These are phyloP conservation scores for Corylus americana DNA, from an alignment of 306 rosid genomes.

Conservation along the genomic window DNA sequence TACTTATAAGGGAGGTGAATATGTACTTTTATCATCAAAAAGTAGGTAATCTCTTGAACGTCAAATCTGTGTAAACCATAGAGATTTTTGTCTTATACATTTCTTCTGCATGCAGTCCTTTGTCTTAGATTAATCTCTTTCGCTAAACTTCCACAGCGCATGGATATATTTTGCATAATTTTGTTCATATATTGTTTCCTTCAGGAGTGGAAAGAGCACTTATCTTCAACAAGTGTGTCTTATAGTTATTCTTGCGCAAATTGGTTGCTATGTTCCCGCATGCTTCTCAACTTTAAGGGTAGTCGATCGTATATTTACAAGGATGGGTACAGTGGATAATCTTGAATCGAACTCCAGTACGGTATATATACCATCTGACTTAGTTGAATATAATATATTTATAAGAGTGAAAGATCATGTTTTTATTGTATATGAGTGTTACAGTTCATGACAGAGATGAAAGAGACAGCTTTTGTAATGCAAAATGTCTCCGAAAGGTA, in stretches of 20 bases:
- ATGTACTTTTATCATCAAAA: not conserved
- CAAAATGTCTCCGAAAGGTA: slow-evolving; percentile 86
- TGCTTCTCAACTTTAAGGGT: slow-evolving; percentile 84
- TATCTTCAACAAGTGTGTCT: slow-evolving; percentile 97
- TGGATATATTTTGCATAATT: not conserved
- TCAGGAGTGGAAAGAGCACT: slow-evolving; percentile 99
- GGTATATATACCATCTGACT: slow-evolving; percentile 37
- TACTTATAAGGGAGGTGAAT: not conserved
- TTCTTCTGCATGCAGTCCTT: slow-evolving; percentile 2
- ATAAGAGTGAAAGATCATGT: slow-evolving; percentile 6
- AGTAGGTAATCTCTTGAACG: not conserved
- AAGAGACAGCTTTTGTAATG: slow-evolving; percentile 92
- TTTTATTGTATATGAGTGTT: slow-evolving; percentile 30
- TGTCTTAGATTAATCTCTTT: not conserved
- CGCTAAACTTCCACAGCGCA: not conserved
- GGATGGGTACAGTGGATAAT: slow-evolving; percentile 94
- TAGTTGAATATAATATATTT: slow-evolving; percentile 6
- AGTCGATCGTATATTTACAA: slow-evolving; percentile 88
- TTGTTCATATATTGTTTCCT: slow-evolving; percentile 24
- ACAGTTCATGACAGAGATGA: slow-evolving; percentile 99
- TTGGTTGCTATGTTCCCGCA: slow-evolving; percentile 93
- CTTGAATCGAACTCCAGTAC: slow-evolving; percentile 98
- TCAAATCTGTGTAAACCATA: not conserved
- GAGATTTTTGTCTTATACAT: not conserved
- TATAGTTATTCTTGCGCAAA: slow-evolving; percentile 90